A percentile compares a stretch with the other conserved stretches of the same genome.
These are phyloP conservation scores for Exobasidium cylindrosporum DNA, from an alignment of 1,284 basidiomycete genomes.

Conservation along the genomic window DNA sequence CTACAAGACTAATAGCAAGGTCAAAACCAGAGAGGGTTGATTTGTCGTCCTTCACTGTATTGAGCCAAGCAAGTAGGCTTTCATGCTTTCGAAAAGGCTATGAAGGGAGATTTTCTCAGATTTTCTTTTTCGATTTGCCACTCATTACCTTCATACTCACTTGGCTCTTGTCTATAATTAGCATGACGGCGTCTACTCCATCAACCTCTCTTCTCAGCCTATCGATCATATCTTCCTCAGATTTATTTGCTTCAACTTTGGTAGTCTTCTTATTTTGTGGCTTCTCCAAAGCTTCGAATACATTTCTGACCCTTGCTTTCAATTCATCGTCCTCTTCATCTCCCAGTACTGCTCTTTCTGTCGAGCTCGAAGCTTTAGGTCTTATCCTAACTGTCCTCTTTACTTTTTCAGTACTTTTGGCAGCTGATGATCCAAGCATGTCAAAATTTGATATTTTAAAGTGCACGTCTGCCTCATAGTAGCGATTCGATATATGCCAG, in stretches of 20 bases:
- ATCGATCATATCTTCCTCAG: not conserved
- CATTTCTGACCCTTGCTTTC: not conserved
- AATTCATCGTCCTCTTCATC: not conserved
- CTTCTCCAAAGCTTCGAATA: constrained; percentile 14
- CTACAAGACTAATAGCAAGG: constrained; percentile 21
- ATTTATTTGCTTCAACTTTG: not conserved
- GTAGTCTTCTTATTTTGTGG: too few relatives aligned
- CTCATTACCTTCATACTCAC: too few relatives aligned
- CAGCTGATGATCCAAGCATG: not conserved
- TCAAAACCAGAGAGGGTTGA: constrained; percentile 15
- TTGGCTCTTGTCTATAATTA: constrained; percentile 7
- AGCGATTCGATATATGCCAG: constrained; percentile 41
- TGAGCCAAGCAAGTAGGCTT: not conserved
- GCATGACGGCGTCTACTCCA: constrained; percentile 17
- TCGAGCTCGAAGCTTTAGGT: not conserved
- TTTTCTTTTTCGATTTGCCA: not conserved
- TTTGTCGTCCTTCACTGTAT: not conserved
- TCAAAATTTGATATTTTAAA: constrained; percentile 18
- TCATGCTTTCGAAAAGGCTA: not conserved
- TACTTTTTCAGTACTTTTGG: not conserved
- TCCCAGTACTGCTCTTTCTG: too few relatives aligned
- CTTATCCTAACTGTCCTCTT: not conserved
- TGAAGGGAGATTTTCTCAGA: not conserved
- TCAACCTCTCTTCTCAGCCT: constrained; percentile 5
- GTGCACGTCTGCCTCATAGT: constrained; percentile 38